Evolutionary conservation across 208 protist genomes (phyloP), one percentile per base, ranked within the genome.

Genomic region (Wallacemonas sp.): DNA sequence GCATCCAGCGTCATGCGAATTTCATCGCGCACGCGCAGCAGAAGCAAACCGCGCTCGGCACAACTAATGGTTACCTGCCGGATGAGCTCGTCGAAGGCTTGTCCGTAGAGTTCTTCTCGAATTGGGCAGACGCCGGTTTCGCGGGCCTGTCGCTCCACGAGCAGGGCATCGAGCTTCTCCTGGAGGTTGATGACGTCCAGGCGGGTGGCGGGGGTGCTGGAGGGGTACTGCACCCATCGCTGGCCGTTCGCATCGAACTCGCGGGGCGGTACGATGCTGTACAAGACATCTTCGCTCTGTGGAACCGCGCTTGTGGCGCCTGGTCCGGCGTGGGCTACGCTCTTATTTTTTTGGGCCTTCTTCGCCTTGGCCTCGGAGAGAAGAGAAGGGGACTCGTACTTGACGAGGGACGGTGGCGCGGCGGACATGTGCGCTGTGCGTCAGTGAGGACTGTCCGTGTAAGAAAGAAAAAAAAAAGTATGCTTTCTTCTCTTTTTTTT

Each of bases 51-150:
- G 19, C 98, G 76, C 86, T 99, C 98, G 0, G 96, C 93, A 62
- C 97, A 99, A 73, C 98, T 98, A 58, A 99, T 94, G 2, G 98
- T 99, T 19, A 99, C 97, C 70, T 99, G 94, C 1, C 98, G 95
- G 68, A 99, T 99, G 12, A 99, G 58, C 61, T 93, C 88, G 82
- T 98, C 98, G 75, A 99, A 99, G 39, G 84, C 89, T 71, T 99
- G 97, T 3, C 86, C 65, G 73, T 99, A 99, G 2, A 99, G 80
- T 76, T 99, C 98, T 66, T 98, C 94, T n/a, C 98, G 81, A 8
- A 99, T 96, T 1, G 98, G 97, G 75, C 98, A 99, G 59, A 99
- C 97, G 26, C 98, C 98, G 6, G 86, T 99, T 67, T 99, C 98
- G 1, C 98, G 80, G 1, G 98, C 98, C 74, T 99, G 88, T 17